Evolutionary conservation across 345 rosid genomes (phyloP).

Genomic region (Hibiscus syriacus): DNA sequence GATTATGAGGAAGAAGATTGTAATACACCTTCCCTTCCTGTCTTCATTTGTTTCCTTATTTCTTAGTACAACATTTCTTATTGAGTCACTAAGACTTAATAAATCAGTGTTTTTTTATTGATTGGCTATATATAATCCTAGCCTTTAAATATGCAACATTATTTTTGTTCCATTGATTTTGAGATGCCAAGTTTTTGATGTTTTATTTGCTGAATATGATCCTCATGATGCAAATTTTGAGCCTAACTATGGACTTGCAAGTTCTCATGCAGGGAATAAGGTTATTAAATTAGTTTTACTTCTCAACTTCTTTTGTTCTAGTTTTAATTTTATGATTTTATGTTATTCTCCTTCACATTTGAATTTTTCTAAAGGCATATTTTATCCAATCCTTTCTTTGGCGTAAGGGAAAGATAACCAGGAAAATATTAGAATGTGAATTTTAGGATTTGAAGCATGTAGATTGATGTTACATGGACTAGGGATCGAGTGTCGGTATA

Average conservation of each 20-base stretch:
- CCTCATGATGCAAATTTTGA: conserved; percentile 97
- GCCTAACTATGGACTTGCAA: conserved; percentile 53
- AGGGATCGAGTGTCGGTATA: neutral
- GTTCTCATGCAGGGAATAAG: conserved; percentile 44
- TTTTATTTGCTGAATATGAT: conserved; percentile 75
- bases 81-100: neutral
- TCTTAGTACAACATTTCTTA: conserved; percentile 2
- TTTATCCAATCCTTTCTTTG: neutral
- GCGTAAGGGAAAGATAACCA: neutral
- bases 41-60: conserved; percentile 12
- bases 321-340: neutral
- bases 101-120: neutral
- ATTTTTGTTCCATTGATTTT: conserved; percentile 2
- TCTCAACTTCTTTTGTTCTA: neutral
- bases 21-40: conserved; percentile 19
- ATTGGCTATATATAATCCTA: neutral
- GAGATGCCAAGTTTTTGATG: conserved; percentile 17
- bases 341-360: neutral
- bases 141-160: neutral
- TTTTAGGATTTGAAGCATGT: neutral
- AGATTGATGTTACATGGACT: neutral
- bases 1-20: conserved; percentile 90
- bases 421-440: neutral
- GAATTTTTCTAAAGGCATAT: neutral
- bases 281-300: conserved; percentile 25